Percentiles rank a stretch among this genome's conserved stretches.
Evolutionary conservation across 2,329 filamentous ascomycete species (phyloP).

Genomic region (Immersiporthe knoxdaviesiana): DNA sequence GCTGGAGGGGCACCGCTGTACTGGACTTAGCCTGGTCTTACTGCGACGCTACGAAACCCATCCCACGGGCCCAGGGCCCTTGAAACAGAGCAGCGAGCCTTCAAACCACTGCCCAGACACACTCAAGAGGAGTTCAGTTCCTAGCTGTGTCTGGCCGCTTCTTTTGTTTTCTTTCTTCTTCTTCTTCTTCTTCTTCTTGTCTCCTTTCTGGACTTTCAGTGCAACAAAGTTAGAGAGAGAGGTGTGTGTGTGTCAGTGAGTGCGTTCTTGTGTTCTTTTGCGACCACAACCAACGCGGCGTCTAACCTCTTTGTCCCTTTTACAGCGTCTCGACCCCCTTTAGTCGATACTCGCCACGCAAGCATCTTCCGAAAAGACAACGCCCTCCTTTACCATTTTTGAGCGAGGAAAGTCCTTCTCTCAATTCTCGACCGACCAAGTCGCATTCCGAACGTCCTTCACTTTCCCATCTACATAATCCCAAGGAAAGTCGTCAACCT

Average conservation of each 20-base stretch:
- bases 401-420: neutral
- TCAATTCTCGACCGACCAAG: neutral
- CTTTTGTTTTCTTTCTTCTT: too few relatives aligned
- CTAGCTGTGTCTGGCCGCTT: neutral
- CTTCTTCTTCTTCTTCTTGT: neutral
- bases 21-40: slow-evolving; percentile 3
- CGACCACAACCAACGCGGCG: slow-evolving; percentile 2
- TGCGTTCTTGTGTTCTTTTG: neutral
- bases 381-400: neutral
- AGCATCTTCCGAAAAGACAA: neutral
- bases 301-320: slow-evolving; percentile 13
- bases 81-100: slow-evolving; percentile 18
- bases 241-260: neutral
- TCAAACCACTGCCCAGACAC: slow-evolving; percentile 10
- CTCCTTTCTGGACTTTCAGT: neutral
- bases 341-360: slow-evolving; percentile 3
- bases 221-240: neutral
- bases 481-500: neutral
- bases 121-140: neutral
- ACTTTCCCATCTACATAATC: neutral
- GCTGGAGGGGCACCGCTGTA: neutral
- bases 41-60: slow-evolving; percentile 9
- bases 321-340: neutral
- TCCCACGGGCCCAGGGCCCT: slow-evolving; percentile 8
- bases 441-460: neutral